Base-by-base conservation (phyloP, 495 filamentous ascomycete genomes). In the Ascodesmis nigricans region DNA sequence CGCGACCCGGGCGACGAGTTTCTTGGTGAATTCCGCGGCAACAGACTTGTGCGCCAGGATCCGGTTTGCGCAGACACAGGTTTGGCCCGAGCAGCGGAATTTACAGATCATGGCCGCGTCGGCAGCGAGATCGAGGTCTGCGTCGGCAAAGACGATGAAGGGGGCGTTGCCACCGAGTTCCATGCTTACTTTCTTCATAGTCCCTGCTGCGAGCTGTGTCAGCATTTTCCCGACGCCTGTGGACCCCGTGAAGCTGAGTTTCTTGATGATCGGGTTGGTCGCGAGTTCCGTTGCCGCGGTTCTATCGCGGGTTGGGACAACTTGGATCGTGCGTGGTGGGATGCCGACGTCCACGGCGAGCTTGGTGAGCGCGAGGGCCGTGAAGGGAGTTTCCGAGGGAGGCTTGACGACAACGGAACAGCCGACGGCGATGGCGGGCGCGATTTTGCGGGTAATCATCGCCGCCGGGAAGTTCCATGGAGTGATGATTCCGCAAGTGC, bases 21-120 rank as follows among this genome's bases (percentile, higher is more conserved):
- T 69, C 58, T 91, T 82, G 0, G 82, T 91, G 23, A 26, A 45
- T 39, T 31, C 47, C 54, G 0, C 47, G 1, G 71, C 66, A 81
- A 93, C 84, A 60, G 82, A 93, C 29, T 90, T 69, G 60, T 93
- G 83, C 1, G 82, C 83, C 65, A 58, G 56, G 67, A 41, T 18
- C 28, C 4, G 21, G 28, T 25, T 37, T 13, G 15, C 36, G n/a
- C 35, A 53, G 3, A 55, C 47, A 11, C 10, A 39, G 0, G 51
- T 57, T 5, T 49, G 54, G 3, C 52, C 51, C 5, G 54, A 56
- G 32, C 55, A 57, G 20, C 44, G 48, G n/a, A 70, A 68, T 2
- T 65, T 57, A 1, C 67, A 67, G 3, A 59, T 33, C 0, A 59
- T 56, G 43, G 63, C 64, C 31, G 60, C 52, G 17, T 49, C 30